Evolutionary conservation across 1,284 basidiomycete species (phyloP), one percentile per base, ranked within the genome.

Genomic region (Malassezia nana): DNA sequence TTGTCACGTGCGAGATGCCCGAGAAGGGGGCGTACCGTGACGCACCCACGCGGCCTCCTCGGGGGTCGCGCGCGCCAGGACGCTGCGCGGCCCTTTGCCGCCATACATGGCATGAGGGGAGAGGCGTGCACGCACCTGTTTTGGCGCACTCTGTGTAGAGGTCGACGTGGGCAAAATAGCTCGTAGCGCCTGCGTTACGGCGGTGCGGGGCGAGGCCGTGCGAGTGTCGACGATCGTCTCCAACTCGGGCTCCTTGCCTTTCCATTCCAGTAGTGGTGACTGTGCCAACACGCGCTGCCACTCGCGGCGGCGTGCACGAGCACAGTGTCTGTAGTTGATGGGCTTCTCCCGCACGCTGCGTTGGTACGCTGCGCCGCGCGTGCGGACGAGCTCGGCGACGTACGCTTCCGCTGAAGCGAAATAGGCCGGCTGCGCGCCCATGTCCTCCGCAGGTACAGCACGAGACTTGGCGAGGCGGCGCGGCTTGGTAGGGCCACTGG

Each of bases 301-400:
- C 20, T 33, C 20, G 2, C 53, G 53, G 18, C 53, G 53, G n/a
- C 33, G 42, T 3, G 47, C 53, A 24, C 53, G 53, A 0, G 15
- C 29, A 6, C n/a, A 13, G n/a, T 10, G 9, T 3, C 16, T n/a
- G 26, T 47, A 53, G 26, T 40, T 35, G 4, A n/a, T 47, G 16
- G 28, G 50, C 33, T 41, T 35, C 26, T 18, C 48, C 13, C 24
- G 32, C 22, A 16, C 42, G 28, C 35, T 40, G 16, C 35, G 22
- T 18, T 28, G 20, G 16, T 42, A 42, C 40, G n/a, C 13, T 24
- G 24, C 40, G 24, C 24, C 26, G 12, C 26, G 40, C 12, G 40
- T 42, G 15, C 24, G 24, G 12, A 26, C 40, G 15, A 42, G 22
- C 12, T 24, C 16, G 8, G 40, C 26, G 24, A 42, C 40, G 16